These are phyloP conservation scores for Erucastrum elatum DNA, from an alignment of 345 rosid species.

Conservation along the genomic window DNA sequence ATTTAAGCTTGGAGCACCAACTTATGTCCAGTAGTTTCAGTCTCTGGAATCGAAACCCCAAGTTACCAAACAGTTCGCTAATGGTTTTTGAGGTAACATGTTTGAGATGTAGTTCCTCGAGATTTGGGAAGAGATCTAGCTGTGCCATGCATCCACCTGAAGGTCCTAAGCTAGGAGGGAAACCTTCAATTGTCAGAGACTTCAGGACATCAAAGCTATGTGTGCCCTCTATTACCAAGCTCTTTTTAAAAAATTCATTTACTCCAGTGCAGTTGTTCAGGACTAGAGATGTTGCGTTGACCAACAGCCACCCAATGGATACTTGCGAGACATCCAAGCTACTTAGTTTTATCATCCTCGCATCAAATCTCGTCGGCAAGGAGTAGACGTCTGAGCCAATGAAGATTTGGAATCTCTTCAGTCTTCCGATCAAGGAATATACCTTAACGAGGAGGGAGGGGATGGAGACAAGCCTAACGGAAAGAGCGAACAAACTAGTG, in stretches of 20 bases:
- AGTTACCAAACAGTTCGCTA: background rate
- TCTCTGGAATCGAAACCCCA: background rate
- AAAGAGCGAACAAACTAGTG: background rate
- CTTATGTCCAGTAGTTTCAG: background rate
- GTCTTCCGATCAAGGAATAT: background rate
- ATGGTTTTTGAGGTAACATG: background rate
- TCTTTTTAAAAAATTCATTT: background rate
- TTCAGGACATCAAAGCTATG: background rate
- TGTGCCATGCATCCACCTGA: background rate
- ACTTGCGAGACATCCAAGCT: background rate
- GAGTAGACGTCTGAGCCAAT: background rate
- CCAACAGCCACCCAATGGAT: background rate
- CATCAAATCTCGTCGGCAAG: background rate
- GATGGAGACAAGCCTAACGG: background rate
- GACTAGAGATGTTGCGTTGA: background rate
- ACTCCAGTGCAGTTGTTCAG: background rate
- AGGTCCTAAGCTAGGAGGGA: background rate
- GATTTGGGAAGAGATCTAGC: background rate
- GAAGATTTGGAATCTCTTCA: background rate
- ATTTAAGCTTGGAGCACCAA: background rate
- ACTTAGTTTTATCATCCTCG: background rate
- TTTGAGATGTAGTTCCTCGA: background rate
- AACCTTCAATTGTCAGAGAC: background rate
- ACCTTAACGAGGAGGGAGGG: background rate
- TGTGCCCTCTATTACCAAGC: background rate